Conservation (phyloP, 352 stramenopile genomes). For the Phytopythium montanum region DNA sequence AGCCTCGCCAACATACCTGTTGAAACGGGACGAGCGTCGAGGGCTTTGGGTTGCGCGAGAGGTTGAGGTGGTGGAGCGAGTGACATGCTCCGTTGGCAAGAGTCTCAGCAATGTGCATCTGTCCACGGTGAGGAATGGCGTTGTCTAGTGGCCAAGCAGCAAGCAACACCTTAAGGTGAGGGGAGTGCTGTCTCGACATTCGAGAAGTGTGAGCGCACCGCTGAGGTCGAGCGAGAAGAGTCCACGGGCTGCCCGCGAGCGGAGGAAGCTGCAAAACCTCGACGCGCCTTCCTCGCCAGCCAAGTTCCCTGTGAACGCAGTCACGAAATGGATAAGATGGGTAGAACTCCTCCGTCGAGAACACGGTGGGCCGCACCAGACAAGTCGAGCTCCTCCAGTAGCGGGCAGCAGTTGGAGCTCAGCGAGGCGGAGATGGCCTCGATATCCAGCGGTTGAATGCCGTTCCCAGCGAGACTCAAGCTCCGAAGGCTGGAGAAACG, state of each 20-base stretch:
- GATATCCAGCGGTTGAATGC: conserved; percentile 30
- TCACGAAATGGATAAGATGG: background rate
- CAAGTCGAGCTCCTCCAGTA: conserved; percentile 31
- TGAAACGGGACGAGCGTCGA: conserved; percentile 46
- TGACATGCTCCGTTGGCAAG: conserved; percentile 30
- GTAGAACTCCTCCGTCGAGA: conserved; percentile 1
- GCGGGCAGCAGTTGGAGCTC: conserved; percentile 15
- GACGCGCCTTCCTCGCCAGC: conserved; percentile 35
- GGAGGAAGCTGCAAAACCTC: conserved; percentile 38
- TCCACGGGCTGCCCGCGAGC: conserved; percentile 18
- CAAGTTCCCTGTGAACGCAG: conserved; percentile 28
- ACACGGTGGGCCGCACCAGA: conserved; percentile 17
- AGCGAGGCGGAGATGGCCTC: conserved; percentile 22
- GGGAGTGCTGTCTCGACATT: background rate
- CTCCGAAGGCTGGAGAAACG: conserved; percentile 19
- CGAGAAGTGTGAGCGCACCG: conserved; percentile 19
- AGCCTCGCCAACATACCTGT: conserved; percentile 11
- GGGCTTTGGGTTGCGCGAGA: conserved; percentile 39
- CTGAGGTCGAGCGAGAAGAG: conserved; percentile 49
- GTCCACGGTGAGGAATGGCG: conserved; percentile 33
- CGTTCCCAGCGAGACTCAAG: conserved; percentile 34
- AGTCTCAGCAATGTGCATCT: conserved; percentile 36
- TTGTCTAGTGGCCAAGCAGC: conserved; percentile 29
- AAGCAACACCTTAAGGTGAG: background rate
- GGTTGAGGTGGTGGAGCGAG: conserved; percentile 48